Conservation (phyloP, 1,139 yeast genomes). For the Hemisphaericaspora xylofermentans region DNA sequence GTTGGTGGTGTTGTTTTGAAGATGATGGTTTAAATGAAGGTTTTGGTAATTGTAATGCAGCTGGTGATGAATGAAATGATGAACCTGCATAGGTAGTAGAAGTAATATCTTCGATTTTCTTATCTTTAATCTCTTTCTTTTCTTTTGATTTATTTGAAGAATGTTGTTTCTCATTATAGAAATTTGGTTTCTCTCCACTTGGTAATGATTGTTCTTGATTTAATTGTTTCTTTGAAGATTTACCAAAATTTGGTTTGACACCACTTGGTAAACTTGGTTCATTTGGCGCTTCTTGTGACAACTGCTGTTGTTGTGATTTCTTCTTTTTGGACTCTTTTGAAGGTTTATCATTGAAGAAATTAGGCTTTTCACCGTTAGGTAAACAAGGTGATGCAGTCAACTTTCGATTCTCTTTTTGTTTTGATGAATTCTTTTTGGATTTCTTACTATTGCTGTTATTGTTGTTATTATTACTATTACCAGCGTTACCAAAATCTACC, state of each 20-base stretch:
- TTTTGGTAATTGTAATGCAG: slow-evolving; percentile 55
- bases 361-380: slow-evolving; percentile 37
- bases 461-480: slow-evolving; percentile 7
- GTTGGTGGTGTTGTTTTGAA: slow-evolving; percentile 8
- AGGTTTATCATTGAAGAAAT: slow-evolving; percentile 20
- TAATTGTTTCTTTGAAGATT: not conserved
- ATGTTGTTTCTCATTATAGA: slow-evolving; percentile 17
- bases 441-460: not conserved
- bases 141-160: slow-evolving; percentile 13
- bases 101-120: slow-evolving; percentile 29
- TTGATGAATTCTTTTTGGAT: slow-evolving; percentile 1
- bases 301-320: not conserved
- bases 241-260: slow-evolving; percentile 27
- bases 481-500: slow-evolving; percentile 39
- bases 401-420: slow-evolving; percentile 6
- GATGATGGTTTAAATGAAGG: slow-evolving; percentile 42
- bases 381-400: slow-evolving; percentile 13
- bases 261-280: slow-evolving; percentile 16
- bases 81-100: slow-evolving; percentile 61
- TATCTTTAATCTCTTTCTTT: slow-evolving; percentile 16
- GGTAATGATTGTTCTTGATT: slow-evolving; percentile 22
- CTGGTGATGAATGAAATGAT: slow-evolving; percentile 58
- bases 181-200: slow-evolving; percentile 33
- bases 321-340: slow-evolving; percentile 14
- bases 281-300: not conserved